Percentiles rank a stretch among this genome's conserved stretches.
These are phyloP conservation scores for Aspergillus aculeatus DNA, from an alignment of 2,329 filamentous ascomycete genomes.

Conservation along the genomic window DNA sequence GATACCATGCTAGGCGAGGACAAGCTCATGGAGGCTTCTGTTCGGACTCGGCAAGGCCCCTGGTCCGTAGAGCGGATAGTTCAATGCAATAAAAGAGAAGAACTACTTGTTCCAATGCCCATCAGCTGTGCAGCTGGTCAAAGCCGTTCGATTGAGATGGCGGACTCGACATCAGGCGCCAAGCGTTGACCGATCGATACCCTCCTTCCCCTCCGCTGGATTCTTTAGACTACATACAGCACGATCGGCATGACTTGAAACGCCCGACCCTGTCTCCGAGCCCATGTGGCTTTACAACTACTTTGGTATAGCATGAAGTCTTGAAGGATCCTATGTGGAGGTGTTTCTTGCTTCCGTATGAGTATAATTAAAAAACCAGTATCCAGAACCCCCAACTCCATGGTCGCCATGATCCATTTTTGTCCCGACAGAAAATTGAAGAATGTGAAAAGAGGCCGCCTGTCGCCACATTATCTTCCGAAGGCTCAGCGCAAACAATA, in stretches of 20 bases:
- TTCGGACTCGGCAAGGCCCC: not conserved
- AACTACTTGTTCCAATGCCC: not conserved
- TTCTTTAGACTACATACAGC: not conserved
- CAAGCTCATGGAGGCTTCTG: not conserved
- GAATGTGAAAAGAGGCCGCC: not conserved
- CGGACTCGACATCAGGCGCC: not conserved
- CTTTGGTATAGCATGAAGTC: not conserved
- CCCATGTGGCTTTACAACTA: not conserved
- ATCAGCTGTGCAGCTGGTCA: not conserved
- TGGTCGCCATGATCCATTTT: not conserved
- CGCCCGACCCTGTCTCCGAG: not conserved
- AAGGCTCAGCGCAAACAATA: not conserved
- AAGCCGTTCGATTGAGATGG: not conserved
- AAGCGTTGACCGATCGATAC: not conserved
- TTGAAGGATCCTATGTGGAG: not conserved
- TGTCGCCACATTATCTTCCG: not conserved
- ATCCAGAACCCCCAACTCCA: not conserved
- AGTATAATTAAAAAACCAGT: not conserved
- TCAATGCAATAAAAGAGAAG: too few species aligned
- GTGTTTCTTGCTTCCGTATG: not conserved
- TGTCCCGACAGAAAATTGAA: not conserved
- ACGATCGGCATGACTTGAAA: not conserved
- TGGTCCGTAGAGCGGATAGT: too few species aligned
- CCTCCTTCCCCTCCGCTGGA: not conserved
- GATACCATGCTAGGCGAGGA: slow-evolving; percentile 16